Percentiles rank a stretch among this genome's conserved stretches.
Evolutionary conservation across 768 basidiomycete genomes (phyloP).

Genomic region (Boletus patriciae): DNA sequence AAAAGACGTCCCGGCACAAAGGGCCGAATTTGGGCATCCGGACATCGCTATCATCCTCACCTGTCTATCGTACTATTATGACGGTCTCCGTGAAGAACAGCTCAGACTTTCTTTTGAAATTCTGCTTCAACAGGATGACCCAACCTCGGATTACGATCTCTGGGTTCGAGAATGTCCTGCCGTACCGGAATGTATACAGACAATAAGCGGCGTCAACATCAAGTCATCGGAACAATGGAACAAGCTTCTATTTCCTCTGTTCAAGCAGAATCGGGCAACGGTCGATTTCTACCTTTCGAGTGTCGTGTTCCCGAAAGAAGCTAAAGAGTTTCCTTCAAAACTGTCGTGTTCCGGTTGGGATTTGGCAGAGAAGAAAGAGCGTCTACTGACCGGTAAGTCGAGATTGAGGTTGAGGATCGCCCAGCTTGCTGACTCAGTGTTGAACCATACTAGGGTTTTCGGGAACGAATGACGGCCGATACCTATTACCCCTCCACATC

Average conservation of each 20-base stretch:
- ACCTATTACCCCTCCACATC: slow-evolving; percentile 39
- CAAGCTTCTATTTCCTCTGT: slow-evolving; percentile 22
- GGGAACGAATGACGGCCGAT: slow-evolving; percentile 41
- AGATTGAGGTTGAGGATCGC: background rate
- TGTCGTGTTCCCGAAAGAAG: slow-evolving; percentile 39
- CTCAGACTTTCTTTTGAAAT: slow-evolving; percentile 31
- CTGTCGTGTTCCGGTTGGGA: slow-evolving; percentile 40
- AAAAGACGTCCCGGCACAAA: slow-evolving; percentile 36
- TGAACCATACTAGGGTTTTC: slow-evolving; percentile 33
- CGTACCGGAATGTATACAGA: slow-evolving; percentile 22
- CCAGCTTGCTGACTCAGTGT: background rate
- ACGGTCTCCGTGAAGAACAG: slow-evolving; percentile 33
- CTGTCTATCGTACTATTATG: slow-evolving; percentile 38
- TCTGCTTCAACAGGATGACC: slow-evolving; percentile 32
- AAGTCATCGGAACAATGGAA: slow-evolving; percentile 30
- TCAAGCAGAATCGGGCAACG: slow-evolving; percentile 28
- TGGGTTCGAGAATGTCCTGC: slow-evolving; percentile 27
- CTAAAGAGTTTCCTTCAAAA: slow-evolving; percentile 38
- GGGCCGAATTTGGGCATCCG: slow-evolving; percentile 40
- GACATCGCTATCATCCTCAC: slow-evolving; percentile 36
- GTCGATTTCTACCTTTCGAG: slow-evolving; percentile 39
- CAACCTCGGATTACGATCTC: slow-evolving; percentile 30
- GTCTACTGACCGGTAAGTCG: slow-evolving; percentile 19
- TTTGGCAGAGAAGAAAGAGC: slow-evolving; percentile 28
- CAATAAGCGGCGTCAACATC: slow-evolving; percentile 25